Evolutionary conservation across 2,329 filamentous ascomycete species (phyloP), one percentile per base, ranked within the genome.

Genomic region (Phaeoacremonium minimum): DNA sequence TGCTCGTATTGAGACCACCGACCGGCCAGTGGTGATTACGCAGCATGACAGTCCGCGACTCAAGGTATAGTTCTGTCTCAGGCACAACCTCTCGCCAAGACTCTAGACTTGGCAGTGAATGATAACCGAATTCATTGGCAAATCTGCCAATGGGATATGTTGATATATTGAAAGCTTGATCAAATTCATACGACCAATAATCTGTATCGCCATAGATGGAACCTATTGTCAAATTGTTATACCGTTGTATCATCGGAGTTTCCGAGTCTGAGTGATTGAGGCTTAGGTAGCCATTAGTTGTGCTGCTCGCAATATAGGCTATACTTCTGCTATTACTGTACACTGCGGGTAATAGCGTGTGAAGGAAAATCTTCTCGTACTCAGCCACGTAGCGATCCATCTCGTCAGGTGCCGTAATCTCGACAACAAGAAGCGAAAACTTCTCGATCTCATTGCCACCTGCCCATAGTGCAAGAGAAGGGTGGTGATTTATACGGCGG

Each of bases 101-200:
- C 40, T 78, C 70, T 0, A 81, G 48, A 35, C 69, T 74, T 1
- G 77, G 77, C 77, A 82, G 79, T 37, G 69, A 74, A 47, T 79
- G 75, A 49, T 71, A 81, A 15, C 78, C 78, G 41, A 82, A 83
- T 52, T 83, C 77, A 43, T 80, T 78, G 3, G 73, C 71, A 46
- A 82, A 82, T 7, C 77, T 65, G 3, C 75, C 76, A 0, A 79
- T 57, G 0, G 77, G 76, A 42, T 80, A 80, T 1, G 56, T 61
- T 1, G 61, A 63, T n/a, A 63, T 58, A 49, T 81, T 66, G 53
- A 80, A 80, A 0, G 76, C 68, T 12, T 66, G 54, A 1, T 47
- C 50, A 11, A 67, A 65, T 40, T 75, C 54, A 48, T 82, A 82
- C 44, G 80, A 71, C 55, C 82, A 82, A 49, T 72, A 66, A 43